Evolutionary conservation across 139 green algal species (phyloP), one percentile per base, ranked within the genome.

Genomic region (Coelastrella sp.): DNA sequence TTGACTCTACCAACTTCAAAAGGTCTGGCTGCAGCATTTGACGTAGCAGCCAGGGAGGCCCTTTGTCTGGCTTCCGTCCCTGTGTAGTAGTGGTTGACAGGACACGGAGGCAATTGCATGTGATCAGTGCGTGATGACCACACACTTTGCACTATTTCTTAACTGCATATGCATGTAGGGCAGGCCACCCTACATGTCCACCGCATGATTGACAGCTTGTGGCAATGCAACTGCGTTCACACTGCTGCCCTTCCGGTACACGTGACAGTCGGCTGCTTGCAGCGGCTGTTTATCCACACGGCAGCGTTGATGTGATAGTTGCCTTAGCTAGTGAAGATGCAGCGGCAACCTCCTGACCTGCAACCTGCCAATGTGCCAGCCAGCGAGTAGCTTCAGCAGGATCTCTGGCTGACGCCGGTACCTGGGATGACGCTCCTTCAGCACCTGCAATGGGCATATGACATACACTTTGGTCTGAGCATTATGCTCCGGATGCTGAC

Each of bases 11-110:
- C 5, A 59, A 4, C 17, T 14, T 20, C 76, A 88, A 54, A 5
- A 91, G 32, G 10, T 89, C 71, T 22, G 88, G 88, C 68, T 83
- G 71, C 88, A 91, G 80, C 13, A 88, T 74, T 58, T 91, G 88
- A 17, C 88, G 80, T 22, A 91, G 80, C 58, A 91, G 19, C 88
- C 88, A 91, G 19, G 88, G 88, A 14, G 88, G 80, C 4, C 87
- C 87, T 61, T 87, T 80, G 78, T 91, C 87, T 10, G 87, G 47
- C 59, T 83, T 83, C 23, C 87, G 87, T 13, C 77, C 64, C 77
- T 86, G 87, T 20, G n/a, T 57, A 5, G 11, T 71, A 7, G 16
- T 71, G 32, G 32, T 47, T 47, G 32, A 47, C 32, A 47, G 32
- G 32, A 47, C 32, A 47, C 32, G 32, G 32, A 47, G 32, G n/a